Evolutionary conservation across 495 filamentous ascomycete species (phyloP).

Genomic region (Physcia stellaris): DNA sequence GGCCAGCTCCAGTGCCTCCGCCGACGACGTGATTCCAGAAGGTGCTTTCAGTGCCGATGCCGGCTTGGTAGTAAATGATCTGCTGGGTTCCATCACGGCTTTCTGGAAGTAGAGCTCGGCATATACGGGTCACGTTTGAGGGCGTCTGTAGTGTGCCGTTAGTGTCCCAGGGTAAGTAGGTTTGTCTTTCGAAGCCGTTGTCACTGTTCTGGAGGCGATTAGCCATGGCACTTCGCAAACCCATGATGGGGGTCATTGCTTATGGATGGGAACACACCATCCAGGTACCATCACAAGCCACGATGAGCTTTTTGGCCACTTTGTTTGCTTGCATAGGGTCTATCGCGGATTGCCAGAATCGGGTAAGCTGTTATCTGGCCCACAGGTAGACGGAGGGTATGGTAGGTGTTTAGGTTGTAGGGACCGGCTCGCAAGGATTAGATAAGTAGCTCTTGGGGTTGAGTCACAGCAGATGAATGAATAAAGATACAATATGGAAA

Average conservation of each 20-base stretch:
- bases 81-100: conserved; percentile 23
- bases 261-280: conserved; percentile 19
- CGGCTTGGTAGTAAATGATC: conserved; percentile 40
- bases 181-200: conserved; percentile 9
- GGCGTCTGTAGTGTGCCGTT: conserved; percentile 20
- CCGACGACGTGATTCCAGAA: conserved; percentile 2
- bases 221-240: background rate
- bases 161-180: conserved; percentile 9
- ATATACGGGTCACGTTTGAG: conserved; percentile 30
- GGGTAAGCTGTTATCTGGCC: no score
- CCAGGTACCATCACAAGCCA: conserved; percentile 37
- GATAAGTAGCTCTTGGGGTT: no score
- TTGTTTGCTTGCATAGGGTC: no score
- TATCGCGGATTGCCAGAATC: no score
- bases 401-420: no score
- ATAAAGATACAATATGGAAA: no score
- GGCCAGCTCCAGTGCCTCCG: conserved; percentile 24
- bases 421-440: no score
- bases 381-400: no score
- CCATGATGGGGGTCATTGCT: conserved; percentile 1
- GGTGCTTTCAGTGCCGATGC: conserved; percentile 30
- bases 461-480: no score
- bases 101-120: conserved; percentile 21
- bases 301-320: conserved; percentile 28
- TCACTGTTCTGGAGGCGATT: conserved; percentile 4